Evolutionary conservation across 371 early-diverging fungal genomes (phyloP).

Genomic region (Synchytrium microbalum): DNA sequence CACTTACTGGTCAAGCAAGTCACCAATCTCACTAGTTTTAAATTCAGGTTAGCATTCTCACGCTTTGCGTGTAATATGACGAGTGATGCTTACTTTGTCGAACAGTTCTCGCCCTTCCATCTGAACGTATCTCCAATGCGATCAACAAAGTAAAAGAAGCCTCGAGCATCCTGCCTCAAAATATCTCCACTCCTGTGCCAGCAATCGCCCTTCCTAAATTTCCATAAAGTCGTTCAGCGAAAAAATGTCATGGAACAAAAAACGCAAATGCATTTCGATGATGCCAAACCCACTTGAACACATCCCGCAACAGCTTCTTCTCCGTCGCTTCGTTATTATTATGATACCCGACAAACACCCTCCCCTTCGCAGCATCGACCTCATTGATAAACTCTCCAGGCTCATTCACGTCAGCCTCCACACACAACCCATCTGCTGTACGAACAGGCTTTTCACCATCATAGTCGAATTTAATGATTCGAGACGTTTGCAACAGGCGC

Average conservation of each 20-base stretch:
- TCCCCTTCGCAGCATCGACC: not conserved
- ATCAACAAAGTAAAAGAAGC: conserved; percentile 62
- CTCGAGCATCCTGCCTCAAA: conserved; percentile 40
- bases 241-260: too few species aligned
- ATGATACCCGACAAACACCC: not conserved
- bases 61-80: too few species aligned
- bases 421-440: not conserved
- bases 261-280: too few species aligned
- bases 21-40: conserved; percentile 30
- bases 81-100: too few species aligned
- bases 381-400: not conserved
- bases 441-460: not conserved
- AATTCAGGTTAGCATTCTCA: too few species aligned
- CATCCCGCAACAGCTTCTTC: conserved; percentile 38
- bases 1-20: conserved; percentile 18
- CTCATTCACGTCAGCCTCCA: not conserved
- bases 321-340: conserved; percentile 29
- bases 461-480: conserved; percentile 1
- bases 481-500: not conserved
- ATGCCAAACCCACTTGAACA: conserved; percentile 16
- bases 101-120: conserved; percentile 3
- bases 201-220: conserved; percentile 41
- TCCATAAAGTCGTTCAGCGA: too few species aligned
- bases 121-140: conserved; percentile 67
- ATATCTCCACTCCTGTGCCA: conserved; percentile 65